These are phyloP conservation scores for Croton laevigatus DNA, from an alignment of 441 rosid species.

Conservation along the genomic window DNA sequence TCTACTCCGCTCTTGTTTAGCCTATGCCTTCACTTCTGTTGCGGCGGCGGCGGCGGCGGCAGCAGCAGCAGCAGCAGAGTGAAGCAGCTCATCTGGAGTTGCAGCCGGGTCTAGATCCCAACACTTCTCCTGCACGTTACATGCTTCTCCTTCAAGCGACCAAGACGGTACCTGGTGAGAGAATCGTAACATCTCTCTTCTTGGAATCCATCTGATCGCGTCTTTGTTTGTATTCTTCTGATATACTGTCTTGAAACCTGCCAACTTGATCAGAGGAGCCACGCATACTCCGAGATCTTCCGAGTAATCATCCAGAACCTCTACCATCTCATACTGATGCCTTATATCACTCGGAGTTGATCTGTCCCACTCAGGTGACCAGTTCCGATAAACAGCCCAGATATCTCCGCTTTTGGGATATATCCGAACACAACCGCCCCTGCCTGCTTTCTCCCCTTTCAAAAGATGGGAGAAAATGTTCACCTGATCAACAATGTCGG, in stretches of 20 bases:
- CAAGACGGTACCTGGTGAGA: conserved; percentile 94
- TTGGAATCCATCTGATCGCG: conserved; percentile 78
- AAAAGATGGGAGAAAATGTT: conserved; percentile 91
- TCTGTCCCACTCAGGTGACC: conserved; percentile 82
- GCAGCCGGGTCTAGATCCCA: conserved; percentile 99
- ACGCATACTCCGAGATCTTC: conserved; percentile 88
- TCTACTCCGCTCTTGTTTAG: conserved; percentile 25
- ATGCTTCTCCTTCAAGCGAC: conserved; percentile 62
- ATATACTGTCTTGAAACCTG: conserved; percentile 88
- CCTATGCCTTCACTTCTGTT: conserved; percentile 43
- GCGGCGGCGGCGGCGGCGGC: neutral
- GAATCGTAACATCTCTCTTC: conserved; percentile 83
- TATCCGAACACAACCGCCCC: conserved; percentile 96
- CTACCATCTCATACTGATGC: conserved; percentile 97
- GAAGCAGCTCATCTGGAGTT: conserved; percentile 92
- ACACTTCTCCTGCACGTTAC: conserved; percentile 59
- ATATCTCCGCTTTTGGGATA: conserved; percentile 84
- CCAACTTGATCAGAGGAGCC: conserved; percentile 63
- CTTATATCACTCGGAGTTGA: conserved; percentile 77
- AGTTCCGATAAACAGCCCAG: conserved; percentile 92
- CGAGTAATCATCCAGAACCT: conserved; percentile 83
- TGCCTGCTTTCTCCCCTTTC: conserved; percentile 80
- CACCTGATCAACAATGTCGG: conserved; percentile 83
- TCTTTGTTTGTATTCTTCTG: conserved; percentile 51
- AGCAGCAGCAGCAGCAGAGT: neutral